Conservation (phyloP, 163 green algal genomes). For the Scenedesmus sp. region DNA sequence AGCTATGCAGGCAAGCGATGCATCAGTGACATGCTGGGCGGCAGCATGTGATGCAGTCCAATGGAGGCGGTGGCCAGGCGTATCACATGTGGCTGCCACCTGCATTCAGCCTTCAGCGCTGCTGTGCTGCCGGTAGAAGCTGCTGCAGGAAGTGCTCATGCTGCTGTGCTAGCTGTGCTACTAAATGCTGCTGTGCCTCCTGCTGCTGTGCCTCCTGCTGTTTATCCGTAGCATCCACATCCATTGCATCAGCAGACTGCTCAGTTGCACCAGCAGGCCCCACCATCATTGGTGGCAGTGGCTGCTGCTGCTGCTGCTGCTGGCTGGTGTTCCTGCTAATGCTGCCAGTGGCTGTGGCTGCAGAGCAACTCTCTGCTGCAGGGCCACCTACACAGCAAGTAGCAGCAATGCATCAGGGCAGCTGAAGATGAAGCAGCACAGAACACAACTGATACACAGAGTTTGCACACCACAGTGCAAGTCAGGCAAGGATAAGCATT, state of each 20-base stretch:
- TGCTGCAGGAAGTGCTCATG: conserved; percentile 5
- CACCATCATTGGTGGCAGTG: not conserved
- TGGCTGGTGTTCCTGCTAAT: conserved; percentile 4
- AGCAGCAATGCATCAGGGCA: not conserved
- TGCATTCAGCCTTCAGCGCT: not conserved
- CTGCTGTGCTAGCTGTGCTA: not conserved
- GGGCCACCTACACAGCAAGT: conserved; percentile 4
- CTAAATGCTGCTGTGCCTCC: not conserved
- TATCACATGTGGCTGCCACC: not conserved
- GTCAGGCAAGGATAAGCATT: not conserved
- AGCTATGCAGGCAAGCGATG: not conserved
- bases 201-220: not conserved
- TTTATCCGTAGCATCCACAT: not conserved
- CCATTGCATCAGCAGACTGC: conserved; percentile 14
- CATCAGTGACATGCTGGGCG: not conserved
- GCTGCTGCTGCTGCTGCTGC: not conserved
- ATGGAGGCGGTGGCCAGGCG: too few relatives aligned
- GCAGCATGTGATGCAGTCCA: not conserved
- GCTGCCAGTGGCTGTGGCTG: not conserved
- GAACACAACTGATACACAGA: too few relatives aligned
- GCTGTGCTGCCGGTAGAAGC: not conserved
- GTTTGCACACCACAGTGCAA: not conserved
- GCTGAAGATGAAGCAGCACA: not conserved
- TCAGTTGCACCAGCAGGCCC: not conserved
- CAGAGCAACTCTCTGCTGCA: conserved; percentile 14